Base-by-base conservation (phyloP, 352 stramenopile genomes). In the Pythium monospermum region DNA sequence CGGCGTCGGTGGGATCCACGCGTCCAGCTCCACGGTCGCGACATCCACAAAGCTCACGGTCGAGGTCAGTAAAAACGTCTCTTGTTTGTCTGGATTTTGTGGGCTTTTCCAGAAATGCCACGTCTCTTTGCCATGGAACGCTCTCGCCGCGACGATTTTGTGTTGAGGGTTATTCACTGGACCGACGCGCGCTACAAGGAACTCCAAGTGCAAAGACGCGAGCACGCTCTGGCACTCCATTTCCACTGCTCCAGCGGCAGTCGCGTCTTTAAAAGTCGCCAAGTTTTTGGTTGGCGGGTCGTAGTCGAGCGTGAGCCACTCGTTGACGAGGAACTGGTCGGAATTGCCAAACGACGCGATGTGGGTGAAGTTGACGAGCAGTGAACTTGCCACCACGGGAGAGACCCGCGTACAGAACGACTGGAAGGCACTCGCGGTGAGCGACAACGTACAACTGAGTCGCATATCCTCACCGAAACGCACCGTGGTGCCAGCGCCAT, bases 291-390 rank as follows among this genome's bases (percentile, higher is more conserved):
- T 57, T 0, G 67, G 69, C 18, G 26, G n/a, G 10, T 74, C 64
- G 30, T 76, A 80, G 33, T 76, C 67, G 35, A 75, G 37, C 19
- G 33, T 36, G 33, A 76, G 67, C 69, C 69, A 80, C 3, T 72
- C 69, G 15, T 44, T 40, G 1, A 50, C 32, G 8, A 80, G 36
- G 25, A 68, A 68, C 43, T 66, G 67, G 12, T 80, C 65, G 3
- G 69, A 57, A 43, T 80, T 80, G 25, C 69, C 69, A 15, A 76
- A 76, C 11, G 38, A 42, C 21, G 67, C 69, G 11, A 75, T 53
- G 33, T 69, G 67, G 8, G 67, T 69, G 36, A 76, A 74, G 21
- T 67, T 68, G n/a, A 80, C 61, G 12, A 30, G 50, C n/a, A 80
- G 38, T 2, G 49, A 31, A 1, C 30, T 23, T 6, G 42, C 25